Conservation (phyloP, 2,329 filamentous ascomycete genomes). For the Chrysoporthe austroafricana region DNA sequence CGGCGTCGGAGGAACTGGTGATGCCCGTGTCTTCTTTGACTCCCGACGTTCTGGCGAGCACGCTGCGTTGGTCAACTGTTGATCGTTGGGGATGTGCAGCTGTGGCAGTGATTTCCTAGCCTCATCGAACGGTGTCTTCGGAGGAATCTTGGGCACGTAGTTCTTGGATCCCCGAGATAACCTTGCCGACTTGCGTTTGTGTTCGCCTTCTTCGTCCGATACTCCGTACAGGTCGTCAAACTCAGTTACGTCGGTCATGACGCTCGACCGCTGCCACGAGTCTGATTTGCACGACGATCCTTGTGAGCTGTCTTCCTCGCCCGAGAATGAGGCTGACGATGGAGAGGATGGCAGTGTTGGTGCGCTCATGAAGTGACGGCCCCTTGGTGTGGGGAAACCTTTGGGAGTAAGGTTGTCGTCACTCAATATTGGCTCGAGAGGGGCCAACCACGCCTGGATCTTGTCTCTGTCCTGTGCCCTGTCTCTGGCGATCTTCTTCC, state of each 20-base stretch:
- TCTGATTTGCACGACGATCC: constrained; percentile 59
- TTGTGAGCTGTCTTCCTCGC: constrained; percentile 42
- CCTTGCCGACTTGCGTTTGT: constrained; percentile 48
- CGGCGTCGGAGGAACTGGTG: constrained; percentile 66
- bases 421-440: constrained; percentile 45
- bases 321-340: constrained; percentile 52
- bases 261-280: constrained; percentile 66
- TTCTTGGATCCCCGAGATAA: constrained; percentile 37
- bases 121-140: constrained; percentile 38
- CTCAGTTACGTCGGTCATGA: constrained; percentile 68
- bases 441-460: constrained; percentile 62
- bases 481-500: constrained; percentile 34
- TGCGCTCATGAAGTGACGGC: constrained; percentile 66
- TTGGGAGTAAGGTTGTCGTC: constrained; percentile 38
- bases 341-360: constrained; percentile 66
- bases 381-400: constrained; percentile 75
- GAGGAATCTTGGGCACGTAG: constrained; percentile 36
- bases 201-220: constrained; percentile 72
- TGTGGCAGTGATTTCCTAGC: constrained; percentile 47
- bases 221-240: constrained; percentile 90
- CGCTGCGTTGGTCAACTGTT: constrained; percentile 10
- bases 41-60: constrained; percentile 20
- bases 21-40: constrained; percentile 55
- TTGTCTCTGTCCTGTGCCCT: constrained; percentile 44
- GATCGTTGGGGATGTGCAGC: constrained; percentile 53